Percentiles rank a stretch among this genome's conserved stretches.
phyloP scores from a whole-genome alignment of 202 grass and related monocot species.

The Dendrocalamus latiflorus region DNA sequence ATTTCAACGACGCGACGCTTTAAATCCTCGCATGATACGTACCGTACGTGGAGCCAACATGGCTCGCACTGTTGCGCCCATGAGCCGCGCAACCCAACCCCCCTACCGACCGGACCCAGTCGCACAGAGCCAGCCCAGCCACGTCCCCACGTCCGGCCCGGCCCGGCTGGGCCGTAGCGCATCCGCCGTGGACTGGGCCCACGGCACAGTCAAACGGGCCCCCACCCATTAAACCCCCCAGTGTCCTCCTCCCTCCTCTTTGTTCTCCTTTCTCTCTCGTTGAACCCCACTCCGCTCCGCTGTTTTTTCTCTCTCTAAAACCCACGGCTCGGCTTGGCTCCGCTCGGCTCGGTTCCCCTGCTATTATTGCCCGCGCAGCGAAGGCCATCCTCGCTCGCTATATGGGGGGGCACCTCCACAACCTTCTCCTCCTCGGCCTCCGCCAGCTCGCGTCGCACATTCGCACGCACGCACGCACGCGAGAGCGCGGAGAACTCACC shows the following conservation, averaged over 20 bases:
- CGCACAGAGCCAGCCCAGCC: too few relatives aligned
- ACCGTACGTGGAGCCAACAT: background rate
- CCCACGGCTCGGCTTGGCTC: too few relatives aligned
- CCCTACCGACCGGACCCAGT: background rate
- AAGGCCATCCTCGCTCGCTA: constrained; percentile 27
- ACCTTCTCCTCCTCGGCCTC: background rate
- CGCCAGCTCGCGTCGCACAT: background rate
- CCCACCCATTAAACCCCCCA: constrained; percentile 11
- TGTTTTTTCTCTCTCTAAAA: too few relatives aligned
- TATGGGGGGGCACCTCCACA: constrained; percentile 39
- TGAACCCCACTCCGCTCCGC: background rate
- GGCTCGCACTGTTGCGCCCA: background rate
- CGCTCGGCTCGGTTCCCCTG: too few relatives aligned
- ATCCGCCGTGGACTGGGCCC: background rate
- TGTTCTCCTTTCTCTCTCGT: constrained; percentile 5
- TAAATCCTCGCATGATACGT: background rate
- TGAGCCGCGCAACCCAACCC: background rate
- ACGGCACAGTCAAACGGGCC: background rate
- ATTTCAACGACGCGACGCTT: background rate
- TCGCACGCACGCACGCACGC: too few relatives aligned
- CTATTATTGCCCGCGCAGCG: too few relatives aligned
- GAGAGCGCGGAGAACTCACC: too few relatives aligned
- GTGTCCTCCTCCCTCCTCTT: background rate
- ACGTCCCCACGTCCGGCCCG: background rate
- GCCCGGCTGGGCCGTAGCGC: background rate